Percentiles rank a stretch among this genome's conserved stretches.
Conservation (phyloP, 495 filamentous ascomycete genomes). For the Lophiotrema nucula region DNA sequence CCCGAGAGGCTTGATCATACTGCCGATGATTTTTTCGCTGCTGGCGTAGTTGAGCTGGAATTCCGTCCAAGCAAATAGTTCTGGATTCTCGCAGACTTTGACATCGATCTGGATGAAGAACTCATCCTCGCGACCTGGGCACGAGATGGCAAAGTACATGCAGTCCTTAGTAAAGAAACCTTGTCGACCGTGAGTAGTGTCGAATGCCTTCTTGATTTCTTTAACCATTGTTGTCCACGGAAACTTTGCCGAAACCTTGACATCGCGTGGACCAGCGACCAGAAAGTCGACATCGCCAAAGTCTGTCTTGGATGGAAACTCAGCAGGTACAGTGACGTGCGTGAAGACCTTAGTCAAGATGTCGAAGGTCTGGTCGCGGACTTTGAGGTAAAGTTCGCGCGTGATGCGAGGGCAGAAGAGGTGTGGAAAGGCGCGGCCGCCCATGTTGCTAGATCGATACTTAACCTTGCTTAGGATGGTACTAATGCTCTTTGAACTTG, state of each 20-base stretch:
- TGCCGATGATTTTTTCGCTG: slow-evolving; percentile 6
- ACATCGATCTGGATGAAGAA: slow-evolving; percentile 25
- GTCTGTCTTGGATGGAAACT: slow-evolving; percentile 16
- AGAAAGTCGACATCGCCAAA: slow-evolving; percentile 27
- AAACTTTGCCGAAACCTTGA: not conserved
- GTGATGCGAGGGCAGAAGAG: slow-evolving; percentile 20
- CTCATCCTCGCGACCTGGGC: not conserved
- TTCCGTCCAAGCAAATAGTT: slow-evolving; percentile 9
- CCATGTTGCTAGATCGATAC: slow-evolving; percentile 1
- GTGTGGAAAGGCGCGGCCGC: slow-evolving; percentile 14
- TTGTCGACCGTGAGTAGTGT: slow-evolving; percentile 1
- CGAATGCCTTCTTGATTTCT: not conserved
- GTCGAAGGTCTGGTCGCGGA: not conserved
- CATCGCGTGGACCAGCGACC: not conserved
- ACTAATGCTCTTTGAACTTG: too few species aligned
- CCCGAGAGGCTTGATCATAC: slow-evolving; percentile 19
- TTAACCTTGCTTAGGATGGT: not conserved
- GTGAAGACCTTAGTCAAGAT: slow-evolving; percentile 9
- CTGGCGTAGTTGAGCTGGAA: slow-evolving; percentile 17
- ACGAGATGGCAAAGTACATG: slow-evolving; percentile 10
- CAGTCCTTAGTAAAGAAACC: not conserved
- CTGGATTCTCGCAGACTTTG: slow-evolving; percentile 1
- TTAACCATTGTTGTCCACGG: not conserved
- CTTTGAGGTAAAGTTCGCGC: slow-evolving; percentile 6
- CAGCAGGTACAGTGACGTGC: slow-evolving; percentile 13